Evolutionary conservation across 2,329 filamentous ascomycete genomes (phyloP).

Genomic region (Pseudogymnoascus pannorum): DNA sequence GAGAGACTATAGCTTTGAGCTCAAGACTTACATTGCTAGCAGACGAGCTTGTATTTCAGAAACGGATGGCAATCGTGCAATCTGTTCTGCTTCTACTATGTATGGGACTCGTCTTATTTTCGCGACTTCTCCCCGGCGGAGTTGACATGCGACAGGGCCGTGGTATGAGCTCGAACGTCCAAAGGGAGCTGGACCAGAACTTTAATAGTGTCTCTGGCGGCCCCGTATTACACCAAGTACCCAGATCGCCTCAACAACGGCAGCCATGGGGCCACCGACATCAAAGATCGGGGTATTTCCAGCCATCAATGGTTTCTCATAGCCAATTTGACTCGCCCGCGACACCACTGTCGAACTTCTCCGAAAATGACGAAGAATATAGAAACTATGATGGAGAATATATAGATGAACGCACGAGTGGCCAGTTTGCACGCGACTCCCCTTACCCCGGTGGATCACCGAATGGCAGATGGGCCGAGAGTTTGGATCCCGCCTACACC

Average conservation of each 20-base stretch:
- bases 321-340: conserved; percentile 19
- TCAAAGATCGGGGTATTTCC: conserved; percentile 1
- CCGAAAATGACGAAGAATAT: conserved; percentile 9
- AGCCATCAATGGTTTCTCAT: conserved; percentile 10
- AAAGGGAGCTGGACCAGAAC: background rate
- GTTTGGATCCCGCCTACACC: background rate
- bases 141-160: background rate
- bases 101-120: conserved; percentile 80
- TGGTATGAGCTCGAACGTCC: background rate
- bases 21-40: conserved; percentile 77
- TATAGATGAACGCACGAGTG: background rate
- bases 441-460: background rate
- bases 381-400: background rate
- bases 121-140: conserved; percentile 39
- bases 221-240: background rate
- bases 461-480: background rate
- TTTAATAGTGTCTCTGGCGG: background rate
- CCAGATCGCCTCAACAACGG: background rate
- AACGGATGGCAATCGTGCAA: conserved; percentile 89
- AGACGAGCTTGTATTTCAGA: conserved; percentile 83
- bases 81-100: conserved; percentile 80
- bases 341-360: conserved; percentile 21
- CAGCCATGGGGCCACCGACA: conserved; percentile 1
- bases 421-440: background rate
- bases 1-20: conserved; percentile 76